Evolutionary conservation across 2,329 filamentous ascomycete genomes (phyloP).

Genomic region (Penicillium sp.): DNA sequence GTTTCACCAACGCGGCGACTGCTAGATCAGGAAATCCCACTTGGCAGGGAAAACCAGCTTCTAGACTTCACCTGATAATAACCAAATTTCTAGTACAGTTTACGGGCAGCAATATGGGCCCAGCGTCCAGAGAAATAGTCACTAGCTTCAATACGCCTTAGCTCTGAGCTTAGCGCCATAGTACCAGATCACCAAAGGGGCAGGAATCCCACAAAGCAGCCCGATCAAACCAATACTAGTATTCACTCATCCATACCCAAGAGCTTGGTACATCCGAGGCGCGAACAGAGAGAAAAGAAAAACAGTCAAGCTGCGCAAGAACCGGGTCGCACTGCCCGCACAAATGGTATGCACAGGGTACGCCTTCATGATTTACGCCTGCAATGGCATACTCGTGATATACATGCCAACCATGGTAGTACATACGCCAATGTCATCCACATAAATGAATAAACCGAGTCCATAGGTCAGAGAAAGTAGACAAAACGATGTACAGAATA

Average conservation of each 20-base stretch:
- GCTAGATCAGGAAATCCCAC: no score
- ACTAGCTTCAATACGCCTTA: neutral
- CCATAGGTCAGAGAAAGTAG: constrained; percentile 61
- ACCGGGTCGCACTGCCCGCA: constrained; percentile 49
- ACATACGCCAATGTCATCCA: constrained; percentile 46
- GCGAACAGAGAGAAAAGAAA: constrained; percentile 54
- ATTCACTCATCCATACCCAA: constrained; percentile 43
- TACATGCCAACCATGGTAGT: constrained; percentile 42
- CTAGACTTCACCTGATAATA: no score
- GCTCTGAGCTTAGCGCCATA: constrained; percentile 43
- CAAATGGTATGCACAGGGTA: constrained; percentile 50
- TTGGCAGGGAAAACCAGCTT: no score
- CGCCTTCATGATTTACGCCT: constrained; percentile 33
- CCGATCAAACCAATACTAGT: constrained; percentile 42
- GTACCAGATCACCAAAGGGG: constrained; percentile 47
- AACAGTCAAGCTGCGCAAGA: constrained; percentile 47
- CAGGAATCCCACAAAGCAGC: constrained; percentile 35
- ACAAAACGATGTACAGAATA: constrained; percentile 59
- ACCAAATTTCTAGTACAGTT: no score
- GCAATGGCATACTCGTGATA: constrained; percentile 16
- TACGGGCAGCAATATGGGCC: neutral
- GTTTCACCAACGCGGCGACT: no score
- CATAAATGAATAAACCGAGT: constrained; percentile 50
- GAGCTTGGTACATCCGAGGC: constrained; percentile 38
- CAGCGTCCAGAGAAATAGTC: neutral